Percentiles rank a stretch among this genome's conserved stretches.
Evolutionary conservation across 163 green algal genomes (phyloP).

Genomic region (Chlorella variabilis): DNA sequence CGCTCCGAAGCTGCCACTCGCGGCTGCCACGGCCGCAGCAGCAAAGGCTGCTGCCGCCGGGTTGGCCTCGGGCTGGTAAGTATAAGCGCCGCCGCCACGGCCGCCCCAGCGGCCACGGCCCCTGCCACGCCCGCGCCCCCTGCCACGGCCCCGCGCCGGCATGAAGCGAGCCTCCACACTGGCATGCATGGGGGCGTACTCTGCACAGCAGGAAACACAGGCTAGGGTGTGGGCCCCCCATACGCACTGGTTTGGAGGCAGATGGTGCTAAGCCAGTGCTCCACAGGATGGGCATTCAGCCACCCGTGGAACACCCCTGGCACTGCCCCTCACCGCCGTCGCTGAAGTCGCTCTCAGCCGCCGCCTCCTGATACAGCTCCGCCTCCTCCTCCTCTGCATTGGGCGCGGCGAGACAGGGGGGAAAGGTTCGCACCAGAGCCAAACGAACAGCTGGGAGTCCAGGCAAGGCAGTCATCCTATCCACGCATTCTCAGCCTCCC

Average conservation of each 20-base stretch:
- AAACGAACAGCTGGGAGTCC: background rate
- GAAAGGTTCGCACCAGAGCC: background rate
- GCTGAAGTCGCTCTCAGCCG: conserved; percentile 20
- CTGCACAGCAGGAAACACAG: conserved; percentile 1
- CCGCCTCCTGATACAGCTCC: background rate
- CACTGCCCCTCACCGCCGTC: conserved; percentile 24
- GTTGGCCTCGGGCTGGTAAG: conserved; percentile 1
- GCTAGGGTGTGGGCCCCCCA: no score
- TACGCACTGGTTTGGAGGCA: no score
- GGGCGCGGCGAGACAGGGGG: no score
- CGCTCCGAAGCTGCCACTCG: background rate
- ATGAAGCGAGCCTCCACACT: background rate
- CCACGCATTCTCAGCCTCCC: no score
- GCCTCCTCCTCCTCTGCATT: conserved; percentile 1
- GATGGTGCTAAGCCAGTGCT: no score
- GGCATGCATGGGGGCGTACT: conserved; percentile 13
- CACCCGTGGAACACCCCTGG: no score
- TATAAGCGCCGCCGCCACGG: background rate
- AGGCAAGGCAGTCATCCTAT: no score
- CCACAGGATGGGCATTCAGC: no score
- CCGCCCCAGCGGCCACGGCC: conserved; percentile 11
- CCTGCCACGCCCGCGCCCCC: conserved; percentile 11
- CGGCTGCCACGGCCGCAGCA: conserved; percentile 10
- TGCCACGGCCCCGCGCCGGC: background rate
- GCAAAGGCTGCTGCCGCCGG: conserved; percentile 16